phyloP scores from a whole-genome alignment of 495 filamentous ascomycete genomes.

The Lophium mytilinum region DNA sequence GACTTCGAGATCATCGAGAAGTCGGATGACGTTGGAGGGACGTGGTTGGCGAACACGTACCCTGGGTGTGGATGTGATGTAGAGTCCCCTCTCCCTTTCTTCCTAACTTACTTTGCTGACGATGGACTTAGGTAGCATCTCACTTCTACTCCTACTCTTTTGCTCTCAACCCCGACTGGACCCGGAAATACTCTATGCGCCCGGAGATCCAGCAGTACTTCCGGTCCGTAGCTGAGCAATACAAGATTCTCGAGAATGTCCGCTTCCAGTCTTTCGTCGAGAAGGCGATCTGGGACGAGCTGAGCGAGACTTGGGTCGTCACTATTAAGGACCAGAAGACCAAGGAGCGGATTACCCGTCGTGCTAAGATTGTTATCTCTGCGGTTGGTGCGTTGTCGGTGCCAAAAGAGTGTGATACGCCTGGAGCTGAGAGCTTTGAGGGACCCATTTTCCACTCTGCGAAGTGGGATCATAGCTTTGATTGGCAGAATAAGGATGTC shows the following conservation, averaged over 20 bases:
- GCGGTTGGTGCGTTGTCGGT: conserved; percentile 46
- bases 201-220: conserved; percentile 43
- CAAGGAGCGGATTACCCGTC: conserved; percentile 23
- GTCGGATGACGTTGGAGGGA: conserved; percentile 28
- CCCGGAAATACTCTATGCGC: conserved; percentile 36
- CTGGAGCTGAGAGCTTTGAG: conserved; percentile 40
- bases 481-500: conserved; percentile 50
- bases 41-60: conserved; percentile 29
- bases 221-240: conserved; percentile 37
- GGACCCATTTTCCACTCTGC: conserved; percentile 52
- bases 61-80: conserved; percentile 33
- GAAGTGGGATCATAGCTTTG: conserved; percentile 48
- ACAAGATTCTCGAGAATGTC: conserved; percentile 39
- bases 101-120: neutral
- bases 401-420: conserved; percentile 43
- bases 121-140: conserved; percentile 13
- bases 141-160: conserved; percentile 48
- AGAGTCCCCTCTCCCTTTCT: neutral
- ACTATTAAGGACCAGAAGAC: conserved; percentile 34
- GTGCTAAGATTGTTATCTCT: conserved; percentile 50
- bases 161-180: conserved; percentile 40
- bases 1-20: conserved; percentile 31
- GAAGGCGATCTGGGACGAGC: conserved; percentile 38
- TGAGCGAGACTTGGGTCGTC: conserved; percentile 39
- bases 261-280: conserved; percentile 37